These are phyloP conservation scores for Dendrobium nobile DNA, from an alignment of 106 monocot species.

Conservation along the genomic window DNA sequence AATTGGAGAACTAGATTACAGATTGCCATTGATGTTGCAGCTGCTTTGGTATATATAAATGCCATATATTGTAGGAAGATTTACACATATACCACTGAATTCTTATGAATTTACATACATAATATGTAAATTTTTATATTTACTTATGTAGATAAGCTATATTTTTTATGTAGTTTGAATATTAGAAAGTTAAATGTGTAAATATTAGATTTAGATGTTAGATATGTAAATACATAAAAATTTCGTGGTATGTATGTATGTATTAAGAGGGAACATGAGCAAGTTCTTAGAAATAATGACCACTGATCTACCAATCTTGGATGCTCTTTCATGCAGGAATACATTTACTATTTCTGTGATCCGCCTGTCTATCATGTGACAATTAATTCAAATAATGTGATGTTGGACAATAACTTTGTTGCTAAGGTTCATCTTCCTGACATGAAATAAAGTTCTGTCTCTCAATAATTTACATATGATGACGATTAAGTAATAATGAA, in stretches of 20 bases:
- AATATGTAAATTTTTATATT: too few relatives aligned
- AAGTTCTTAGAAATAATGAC: neutral
- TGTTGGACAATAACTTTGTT: conserved; percentile 68
- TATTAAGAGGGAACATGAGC: neutral
- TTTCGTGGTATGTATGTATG: neutral
- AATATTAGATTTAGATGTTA: too few relatives aligned
- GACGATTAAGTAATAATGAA: neutral
- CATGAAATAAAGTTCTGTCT: neutral
- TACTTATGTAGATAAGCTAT: too few relatives aligned
- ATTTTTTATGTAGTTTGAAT: too few relatives aligned
- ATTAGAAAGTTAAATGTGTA: neutral
- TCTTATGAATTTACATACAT: too few relatives aligned
- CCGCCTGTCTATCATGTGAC: conserved; percentile 56
- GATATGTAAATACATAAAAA: too few relatives aligned
- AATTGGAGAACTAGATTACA: conserved; percentile 74
- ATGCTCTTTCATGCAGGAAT: conserved; percentile 48
- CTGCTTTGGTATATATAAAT: conserved; percentile 58
- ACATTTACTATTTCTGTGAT: conserved; percentile 73
- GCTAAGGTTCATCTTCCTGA: conserved; percentile 52
- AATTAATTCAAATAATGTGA: conserved; percentile 53
- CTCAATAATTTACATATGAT: neutral
- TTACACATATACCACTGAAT: too few relatives aligned
- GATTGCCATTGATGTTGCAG: conserved; percentile 73
- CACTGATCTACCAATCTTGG: neutral
- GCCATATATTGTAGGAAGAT: neutral